Percentiles rank a stretch among this genome's conserved stretches.
These are phyloP conservation scores for Pyrenochaeta sp. DNA, from an alignment of 2,329 filamentous ascomycete genomes.

Conservation along the genomic window DNA sequence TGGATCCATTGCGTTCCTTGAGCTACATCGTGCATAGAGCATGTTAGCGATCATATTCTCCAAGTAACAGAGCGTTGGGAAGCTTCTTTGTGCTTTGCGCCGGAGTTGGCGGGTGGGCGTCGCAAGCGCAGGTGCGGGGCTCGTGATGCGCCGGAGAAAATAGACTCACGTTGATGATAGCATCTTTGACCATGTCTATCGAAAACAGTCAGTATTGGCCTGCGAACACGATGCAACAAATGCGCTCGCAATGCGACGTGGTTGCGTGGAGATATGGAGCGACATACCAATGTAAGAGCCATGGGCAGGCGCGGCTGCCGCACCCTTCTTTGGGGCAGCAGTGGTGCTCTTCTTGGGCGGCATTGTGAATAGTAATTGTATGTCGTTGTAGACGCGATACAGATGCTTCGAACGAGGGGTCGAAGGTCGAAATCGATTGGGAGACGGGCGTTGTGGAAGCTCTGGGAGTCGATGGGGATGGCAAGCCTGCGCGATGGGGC, in stretches of 20 bases:
- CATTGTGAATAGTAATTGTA: constrained; percentile 59
- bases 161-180: constrained; percentile 73
- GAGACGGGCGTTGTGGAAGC: constrained; percentile 31
- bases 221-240: constrained; percentile 58
- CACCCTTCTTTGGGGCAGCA: constrained; percentile 66
- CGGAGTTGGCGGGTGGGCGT: constrained; percentile 43
- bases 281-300: constrained; percentile 71
- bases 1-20: constrained; percentile 75
- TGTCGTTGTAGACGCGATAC: constrained; percentile 31
- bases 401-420: constrained; percentile 48
- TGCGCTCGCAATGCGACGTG: constrained; percentile 55
- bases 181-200: constrained; percentile 77
- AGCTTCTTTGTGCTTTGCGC: constrained; percentile 39
- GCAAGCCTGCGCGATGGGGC: constrained; percentile 37
- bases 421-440: constrained; percentile 28
- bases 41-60: constrained; percentile 56
- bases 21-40: constrained; percentile 61
- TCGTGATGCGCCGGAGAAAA: constrained; percentile 58
- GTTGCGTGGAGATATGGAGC: constrained; percentile 56
- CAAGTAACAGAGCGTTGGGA: constrained; percentile 15
- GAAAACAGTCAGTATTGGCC: constrained; percentile 60
- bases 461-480: constrained; percentile 32
- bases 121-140: constrained; percentile 46
- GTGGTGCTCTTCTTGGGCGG: constrained; percentile 70
- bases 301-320: constrained; percentile 63